phyloP scores from a whole-genome alignment of 2,329 filamentous ascomycete genomes.

The Claviceps quebecensis region DNA sequence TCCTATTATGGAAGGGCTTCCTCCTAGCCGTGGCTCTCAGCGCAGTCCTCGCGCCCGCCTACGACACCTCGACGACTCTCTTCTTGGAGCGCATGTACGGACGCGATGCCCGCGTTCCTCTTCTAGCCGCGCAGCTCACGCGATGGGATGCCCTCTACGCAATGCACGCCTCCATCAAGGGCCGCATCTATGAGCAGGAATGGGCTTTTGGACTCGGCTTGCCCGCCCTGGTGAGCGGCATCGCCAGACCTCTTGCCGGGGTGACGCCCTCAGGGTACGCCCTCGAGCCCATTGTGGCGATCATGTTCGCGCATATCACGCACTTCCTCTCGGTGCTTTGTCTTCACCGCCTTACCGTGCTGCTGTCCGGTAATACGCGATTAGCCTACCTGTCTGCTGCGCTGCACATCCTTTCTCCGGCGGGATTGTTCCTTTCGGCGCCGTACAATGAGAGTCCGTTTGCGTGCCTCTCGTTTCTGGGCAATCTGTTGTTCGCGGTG shows the following conservation, averaged over 20 bases:
- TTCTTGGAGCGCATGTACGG: conserved; percentile 22
- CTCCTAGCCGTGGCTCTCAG: conserved; percentile 47
- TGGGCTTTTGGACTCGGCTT: conserved; percentile 59
- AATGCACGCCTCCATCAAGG: conserved; percentile 44
- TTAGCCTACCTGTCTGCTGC: conserved; percentile 54
- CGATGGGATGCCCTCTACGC: conserved; percentile 79
- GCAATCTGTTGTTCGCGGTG: conserved; percentile 54
- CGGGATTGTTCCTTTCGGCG: conserved; percentile 76
- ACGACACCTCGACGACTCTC: conserved; percentile 62
- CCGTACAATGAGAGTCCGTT: conserved; percentile 75
- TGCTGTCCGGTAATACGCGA: conserved; percentile 36
- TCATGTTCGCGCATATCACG: conserved; percentile 54
- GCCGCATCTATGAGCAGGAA: conserved; percentile 66
- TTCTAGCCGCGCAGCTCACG: conserved; percentile 43
- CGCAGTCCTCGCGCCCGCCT: conserved; percentile 42
- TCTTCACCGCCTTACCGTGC: conserved; percentile 51
- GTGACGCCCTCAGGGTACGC: background rate
- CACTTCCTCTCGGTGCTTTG: conserved; percentile 65
- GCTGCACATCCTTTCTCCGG: conserved; percentile 74
- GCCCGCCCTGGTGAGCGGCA: conserved; percentile 26
- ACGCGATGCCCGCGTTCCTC: conserved; percentile 24
- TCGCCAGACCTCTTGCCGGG: conserved; percentile 10
- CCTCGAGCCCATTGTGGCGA: conserved; percentile 39
- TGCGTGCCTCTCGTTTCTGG: conserved; percentile 61
- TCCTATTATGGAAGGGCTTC: conserved; percentile 51